Base-by-base conservation (phyloP, 2,329 filamentous ascomycete species). In the Monosporascus sp. region DNA sequence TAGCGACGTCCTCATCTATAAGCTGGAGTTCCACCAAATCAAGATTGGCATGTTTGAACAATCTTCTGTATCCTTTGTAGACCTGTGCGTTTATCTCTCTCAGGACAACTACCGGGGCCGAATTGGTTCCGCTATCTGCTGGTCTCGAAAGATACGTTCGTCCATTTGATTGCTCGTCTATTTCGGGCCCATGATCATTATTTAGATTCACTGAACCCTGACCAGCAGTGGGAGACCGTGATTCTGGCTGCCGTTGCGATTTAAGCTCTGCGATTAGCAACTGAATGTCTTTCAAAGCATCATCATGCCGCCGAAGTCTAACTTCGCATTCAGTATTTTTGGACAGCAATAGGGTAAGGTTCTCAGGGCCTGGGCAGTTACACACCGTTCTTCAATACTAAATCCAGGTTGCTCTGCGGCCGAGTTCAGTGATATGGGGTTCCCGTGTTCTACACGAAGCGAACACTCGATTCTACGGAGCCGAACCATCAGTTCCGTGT, bases 1-100 rank as follows among this genome's bases (percentile, higher is more conserved):
- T 61, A 24, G 64, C 65, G 4, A 62, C 66, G 40, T 63, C 61
- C 49, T 68, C 63, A 45, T 68, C 63, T 5, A 69, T 59, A 31
- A 69, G 52, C 31, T 63, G 63, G 27, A 67, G 58, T 51, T 68
- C 63, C 20, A 69, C 59, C 26, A 69, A 58, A 50, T 69, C 65
- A 22, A 63, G 53, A 38, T 65, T 60, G 14, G 62, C 58, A 46
- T 67, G 60, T 3, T 60, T 61, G 3, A 68, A 52, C 27, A 63
- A 45, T 43, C 64, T 58, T 11, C 65, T 61, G 38, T 62, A 65
- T 1, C 66, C 65, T 49, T 62, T 54, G 14, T 58, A 63, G 19
- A 64, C 65, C 37, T 65, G 61, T 35, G 65, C 61, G 43, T 62
- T 62, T 49, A 69, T 69, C 48, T 64, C 65, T 49, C 66, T 62